Base-by-base conservation (phyloP, 1,284 basidiomycete species). In the Leucoagaricus sp. region DNA sequence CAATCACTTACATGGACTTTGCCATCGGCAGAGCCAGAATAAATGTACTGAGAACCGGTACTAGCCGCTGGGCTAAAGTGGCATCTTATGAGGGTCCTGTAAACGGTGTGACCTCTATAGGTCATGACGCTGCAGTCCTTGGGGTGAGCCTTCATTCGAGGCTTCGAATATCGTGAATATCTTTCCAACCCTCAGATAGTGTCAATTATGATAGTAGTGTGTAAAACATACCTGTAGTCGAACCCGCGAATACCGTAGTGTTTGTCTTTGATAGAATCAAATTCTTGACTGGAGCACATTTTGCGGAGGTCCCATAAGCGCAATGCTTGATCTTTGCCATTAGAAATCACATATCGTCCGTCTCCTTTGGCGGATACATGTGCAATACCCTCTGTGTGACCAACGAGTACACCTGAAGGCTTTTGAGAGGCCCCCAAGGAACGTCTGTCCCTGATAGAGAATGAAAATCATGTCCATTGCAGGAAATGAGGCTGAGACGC, bases 41-140 rank as follows among this genome's bases (percentile, higher is more conserved):
- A 98, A 57, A 99, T 85, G 72, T 99, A 99, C 63, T 90, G 89
- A 57, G 88, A 83, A 4, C 95, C 94, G 6, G 97, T 99, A 2
- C 94, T 95, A 68, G 94, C 91, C 1, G 79, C 77, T 12, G 96
- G 96, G 61, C 92, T 94, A 72, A 98, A 99, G 73, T 98, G 92
- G 69, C 95, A 98, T 47, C 96, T 83, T 63, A 99, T 98, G 50
- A 99, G 83, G 0, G 96, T 99, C 38, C 89, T 83, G 51, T 97
- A 74, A n/a, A 99, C 94, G 7, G 85, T 79, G 69, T 99, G 97
- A 1, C 96, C 97, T 42, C 93, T 82, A 68, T 91, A 99, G 1
- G 93, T 92, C 96, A 98, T 98, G 48, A 99, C 88, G 61, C 92
- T 94, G 69, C 92, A 94, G 69, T 99, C 95, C 60, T 86, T 76